Evolutionary conservation across 139 green algal genomes (phyloP).

Genomic region (Tetraselmis chui): DNA sequence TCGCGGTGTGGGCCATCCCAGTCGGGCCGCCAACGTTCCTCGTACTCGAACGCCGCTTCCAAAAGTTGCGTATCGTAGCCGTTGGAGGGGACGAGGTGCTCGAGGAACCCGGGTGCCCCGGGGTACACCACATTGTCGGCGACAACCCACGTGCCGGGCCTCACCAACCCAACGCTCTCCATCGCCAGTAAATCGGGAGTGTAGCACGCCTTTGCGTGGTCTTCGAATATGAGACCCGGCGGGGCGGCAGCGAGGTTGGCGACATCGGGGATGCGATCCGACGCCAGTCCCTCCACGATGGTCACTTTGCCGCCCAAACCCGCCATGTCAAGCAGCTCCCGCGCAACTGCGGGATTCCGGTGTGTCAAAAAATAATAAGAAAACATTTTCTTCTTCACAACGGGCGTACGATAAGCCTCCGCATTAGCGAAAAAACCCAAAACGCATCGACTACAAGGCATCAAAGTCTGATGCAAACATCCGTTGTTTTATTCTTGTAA

Average conservation of each 20-base stretch:
- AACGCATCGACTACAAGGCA: no score
- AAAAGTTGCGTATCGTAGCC: conserved; percentile 19
- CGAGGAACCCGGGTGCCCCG: conserved; percentile 18
- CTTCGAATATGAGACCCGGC: neutral
- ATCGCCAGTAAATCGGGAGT: conserved; percentile 14
- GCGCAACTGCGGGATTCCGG: neutral
- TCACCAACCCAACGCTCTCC: conserved; percentile 16
- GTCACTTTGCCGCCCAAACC: neutral
- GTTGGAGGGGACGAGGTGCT: conserved; percentile 7
- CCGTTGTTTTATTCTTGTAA: no score
- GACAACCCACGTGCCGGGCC: conserved; percentile 15
- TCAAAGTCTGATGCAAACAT: no score
- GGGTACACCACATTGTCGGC: conserved; percentile 32
- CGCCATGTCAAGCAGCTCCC: neutral
- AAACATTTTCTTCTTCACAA: no score
- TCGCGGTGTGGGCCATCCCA: conserved; percentile 14
- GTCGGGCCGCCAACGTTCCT: conserved; percentile 18
- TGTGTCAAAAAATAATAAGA: no score
- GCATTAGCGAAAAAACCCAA: no score
- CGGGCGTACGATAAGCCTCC: no score
- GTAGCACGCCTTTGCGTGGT: conserved; percentile 11
- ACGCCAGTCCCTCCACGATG: neutral
- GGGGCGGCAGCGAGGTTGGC: no score
- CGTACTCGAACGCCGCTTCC: conserved; percentile 24
- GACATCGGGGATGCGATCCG: neutral